Evolutionary conservation across 2,329 filamentous ascomycete species (phyloP), one percentile per base, ranked within the genome.

Genomic region (Mariannaea elegans): DNA sequence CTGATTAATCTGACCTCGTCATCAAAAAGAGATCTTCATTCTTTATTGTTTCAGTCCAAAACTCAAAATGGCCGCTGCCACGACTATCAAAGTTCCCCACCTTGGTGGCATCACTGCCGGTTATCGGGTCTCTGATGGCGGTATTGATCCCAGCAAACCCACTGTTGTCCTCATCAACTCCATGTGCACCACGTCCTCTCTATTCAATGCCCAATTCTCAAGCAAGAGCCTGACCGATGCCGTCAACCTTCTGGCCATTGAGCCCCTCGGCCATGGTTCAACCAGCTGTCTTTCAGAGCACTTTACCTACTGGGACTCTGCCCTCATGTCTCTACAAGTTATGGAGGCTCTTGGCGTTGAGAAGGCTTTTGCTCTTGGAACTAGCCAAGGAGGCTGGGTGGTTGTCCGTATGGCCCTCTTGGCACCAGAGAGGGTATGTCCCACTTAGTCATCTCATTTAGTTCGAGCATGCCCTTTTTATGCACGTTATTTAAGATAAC

Each of bases 221-320:
- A 78, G 75, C 71, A 69, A 72, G 46, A 57, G 63, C 2, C 75
- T 85, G 19, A 78, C 77, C 0, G 67, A 71, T 24, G 74, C 73
- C 5, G 75, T 79, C 65, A 85, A 85, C 65, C 74, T 85, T 6
- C 70, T 85, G 6, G 82, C 82, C 41, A 77, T 85, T 56, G 83
- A 85, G 71, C 82, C 81, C 2, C 77, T 85, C 0, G 83, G 82
- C 56, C 82, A 85, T 65, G 82, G 82, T 61, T 72, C 77, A 14
- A 84, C 82, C 2, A 73, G 70, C 55, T 75, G 69, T 55, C 53
- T 70, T n/a, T 66, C 68, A 0, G 81, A 83, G 65, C 79, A 82
- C 59, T 85, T 82, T 65, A 85, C 81, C 2, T 84, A 84, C 73
- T 85, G 83, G 83, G 83, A 85, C 68, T 74, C 82, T 3, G 82